These are phyloP conservation scores for Omphalotus olearius DNA, from an alignment of 1,284 basidiomycete genomes.

Conservation along the genomic window DNA sequence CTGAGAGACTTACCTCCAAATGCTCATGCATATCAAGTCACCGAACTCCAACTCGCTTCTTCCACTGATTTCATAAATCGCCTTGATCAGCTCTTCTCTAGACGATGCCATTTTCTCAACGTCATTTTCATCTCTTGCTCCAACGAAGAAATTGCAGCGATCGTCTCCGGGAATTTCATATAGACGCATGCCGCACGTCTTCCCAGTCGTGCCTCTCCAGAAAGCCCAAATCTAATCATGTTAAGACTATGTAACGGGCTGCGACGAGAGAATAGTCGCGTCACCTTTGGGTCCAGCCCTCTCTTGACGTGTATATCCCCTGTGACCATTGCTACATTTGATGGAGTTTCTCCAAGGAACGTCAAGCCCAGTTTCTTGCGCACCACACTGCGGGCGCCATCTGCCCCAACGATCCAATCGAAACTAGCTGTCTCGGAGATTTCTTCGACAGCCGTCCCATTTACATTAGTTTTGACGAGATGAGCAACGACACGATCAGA, in stretches of 20 bases:
- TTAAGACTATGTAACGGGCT: no score
- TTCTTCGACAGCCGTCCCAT: conserved; percentile 3
- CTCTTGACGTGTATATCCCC: conserved; percentile 15
- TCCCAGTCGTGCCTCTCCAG: no score
- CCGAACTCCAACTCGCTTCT: conserved; percentile 16
- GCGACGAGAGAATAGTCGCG: conserved; percentile 19
- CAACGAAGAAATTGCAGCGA: conserved; percentile 34
- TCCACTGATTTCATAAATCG: conserved; percentile 27
- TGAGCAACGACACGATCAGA: conserved; percentile 28
- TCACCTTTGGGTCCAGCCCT: conserved; percentile 25
- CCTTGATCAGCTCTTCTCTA: conserved; percentile 25
- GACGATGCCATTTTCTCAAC: conserved; percentile 23
- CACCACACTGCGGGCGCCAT: conserved; percentile 13
- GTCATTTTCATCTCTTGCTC: conserved; percentile 26
- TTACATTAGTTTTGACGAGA: conserved; percentile 23
- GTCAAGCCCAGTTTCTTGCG: conserved; percentile 13
- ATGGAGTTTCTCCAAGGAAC: conserved; percentile 13
- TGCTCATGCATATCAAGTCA: conserved; percentile 3
- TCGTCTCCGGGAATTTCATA: no score
- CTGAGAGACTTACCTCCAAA: no score
- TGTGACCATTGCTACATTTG: conserved; percentile 5
- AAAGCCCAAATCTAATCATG: no score
- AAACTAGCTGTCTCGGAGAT: no score
- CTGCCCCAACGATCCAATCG: conserved; percentile 10
- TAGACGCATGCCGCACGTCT: no score